Percentiles rank a stretch among this genome's conserved stretches.
Evolutionary conservation across 2,329 filamentous ascomycete species (phyloP).

Genomic region (Elsinoe batatas): DNA sequence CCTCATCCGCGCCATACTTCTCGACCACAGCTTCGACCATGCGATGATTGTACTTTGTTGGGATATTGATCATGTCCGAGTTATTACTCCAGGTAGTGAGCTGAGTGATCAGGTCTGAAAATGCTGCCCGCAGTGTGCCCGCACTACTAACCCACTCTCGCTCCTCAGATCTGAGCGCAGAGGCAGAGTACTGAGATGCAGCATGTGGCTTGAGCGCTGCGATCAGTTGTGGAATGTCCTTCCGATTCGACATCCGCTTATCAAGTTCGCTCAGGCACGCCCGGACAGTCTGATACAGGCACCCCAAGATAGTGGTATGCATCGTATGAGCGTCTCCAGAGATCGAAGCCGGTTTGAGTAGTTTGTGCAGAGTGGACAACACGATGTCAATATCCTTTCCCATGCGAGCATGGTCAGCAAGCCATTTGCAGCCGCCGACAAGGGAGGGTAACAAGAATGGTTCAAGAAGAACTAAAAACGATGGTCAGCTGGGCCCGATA

Average conservation of each 20-base stretch:
- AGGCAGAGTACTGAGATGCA: conserved; percentile 50
- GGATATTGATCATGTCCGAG: conserved; percentile 40
- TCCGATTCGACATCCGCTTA: conserved; percentile 54
- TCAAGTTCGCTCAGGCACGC: conserved; percentile 58
- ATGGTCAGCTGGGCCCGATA: conserved; percentile 12
- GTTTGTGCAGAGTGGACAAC: conserved; percentile 61
- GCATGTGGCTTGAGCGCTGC: conserved; percentile 52
- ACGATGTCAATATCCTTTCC: conserved; percentile 55
- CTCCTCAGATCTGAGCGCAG: conserved; percentile 55
- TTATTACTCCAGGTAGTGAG: conserved; percentile 56
- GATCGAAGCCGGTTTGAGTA: conserved; percentile 60
- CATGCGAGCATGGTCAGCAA: conserved; percentile 60
- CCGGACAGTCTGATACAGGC: conserved; percentile 60
- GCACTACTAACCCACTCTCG: conserved; percentile 54
- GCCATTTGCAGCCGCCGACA: conserved; percentile 61
- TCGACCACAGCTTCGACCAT: conserved; percentile 53
- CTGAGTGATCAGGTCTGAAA: conserved; percentile 45
- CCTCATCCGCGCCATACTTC: conserved; percentile 51
- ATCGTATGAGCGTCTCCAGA: conserved; percentile 62
- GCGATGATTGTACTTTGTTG: conserved; percentile 61
- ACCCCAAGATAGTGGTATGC: conserved; percentile 60
- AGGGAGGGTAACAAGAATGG: conserved; percentile 72
- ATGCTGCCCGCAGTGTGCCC: conserved; percentile 19
- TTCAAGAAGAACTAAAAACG: conserved; percentile 56
- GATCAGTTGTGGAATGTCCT: conserved; percentile 60